phyloP scores from a whole-genome alignment of 495 filamentous ascomycete genomes.

The Astrocystis sublimbata region DNA sequence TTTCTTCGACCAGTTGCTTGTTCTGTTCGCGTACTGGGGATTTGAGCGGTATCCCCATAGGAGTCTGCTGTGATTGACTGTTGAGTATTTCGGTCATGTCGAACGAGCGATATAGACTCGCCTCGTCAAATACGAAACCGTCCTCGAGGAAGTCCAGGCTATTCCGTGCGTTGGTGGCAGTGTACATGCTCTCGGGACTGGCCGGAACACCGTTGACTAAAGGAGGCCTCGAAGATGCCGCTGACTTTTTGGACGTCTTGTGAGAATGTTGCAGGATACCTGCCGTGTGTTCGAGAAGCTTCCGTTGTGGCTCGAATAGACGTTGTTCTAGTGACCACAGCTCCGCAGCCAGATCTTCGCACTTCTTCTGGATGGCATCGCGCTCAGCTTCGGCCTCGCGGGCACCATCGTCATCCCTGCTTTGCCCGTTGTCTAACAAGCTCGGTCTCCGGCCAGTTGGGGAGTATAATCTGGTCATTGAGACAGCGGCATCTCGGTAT shows the following conservation, averaged over 20 bases:
- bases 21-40: slow-evolving; percentile 47
- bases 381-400: slow-evolving; percentile 74
- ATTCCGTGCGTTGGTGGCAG: slow-evolving; percentile 55
- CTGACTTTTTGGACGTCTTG: slow-evolving; percentile 45
- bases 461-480: slow-evolving; percentile 75
- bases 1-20: slow-evolving; percentile 44
- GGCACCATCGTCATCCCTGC: slow-evolving; percentile 39
- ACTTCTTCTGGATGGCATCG: slow-evolving; percentile 71
- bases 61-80: slow-evolving; percentile 33
- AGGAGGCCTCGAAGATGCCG: slow-evolving; percentile 45
- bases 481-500: slow-evolving; percentile 87
- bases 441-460: slow-evolving; percentile 50
- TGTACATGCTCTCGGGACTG: slow-evolving; percentile 68
- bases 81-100: slow-evolving; percentile 62
- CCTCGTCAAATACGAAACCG: slow-evolving; percentile 71
- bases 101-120: slow-evolving; percentile 71
- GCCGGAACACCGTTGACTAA: slow-evolving; percentile 57
- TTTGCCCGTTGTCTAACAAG: slow-evolving; percentile 52
- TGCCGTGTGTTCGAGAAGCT: slow-evolving; percentile 85
- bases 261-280: slow-evolving; percentile 89
- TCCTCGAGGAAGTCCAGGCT: slow-evolving; percentile 48
- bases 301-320: slow-evolving; percentile 66
- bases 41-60: slow-evolving; percentile 48
- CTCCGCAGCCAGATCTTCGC: slow-evolving; percentile 80
- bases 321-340: slow-evolving; percentile 75